Evolutionary conservation across 169 alveolate genomes (phyloP), one percentile per base, ranked within the genome.

Genomic region (Cryptosporidium sp.): DNA sequence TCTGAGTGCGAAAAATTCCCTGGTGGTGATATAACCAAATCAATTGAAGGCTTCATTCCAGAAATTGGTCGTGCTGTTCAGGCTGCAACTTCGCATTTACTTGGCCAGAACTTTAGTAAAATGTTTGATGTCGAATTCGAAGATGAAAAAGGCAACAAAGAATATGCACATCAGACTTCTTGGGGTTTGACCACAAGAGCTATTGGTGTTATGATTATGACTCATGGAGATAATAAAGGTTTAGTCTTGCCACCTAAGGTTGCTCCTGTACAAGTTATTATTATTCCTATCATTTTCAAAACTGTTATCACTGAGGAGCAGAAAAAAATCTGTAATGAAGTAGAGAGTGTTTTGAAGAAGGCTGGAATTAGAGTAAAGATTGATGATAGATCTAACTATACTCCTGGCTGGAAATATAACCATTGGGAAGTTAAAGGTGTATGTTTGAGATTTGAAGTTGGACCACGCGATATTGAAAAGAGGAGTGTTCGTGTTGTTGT

Each of bases 351-450:
- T 43, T 48, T 91, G 29, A 68, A 69, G 43, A 84, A 84, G 26
- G 91, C 84, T 8, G 94, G 93, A 37, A 70, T 92, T 59, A 86
- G 94, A n/a, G 93, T 62, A 21, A 62, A 74, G 70, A 69, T 92
- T 2, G 94, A 92, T 93, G 99, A 96, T 85, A 95, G 99, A 92
- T 96, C 93, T n/a, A 95, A 96, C 86, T 97, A 98, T 92, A 96
- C 98, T 9, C 99, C 99, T 45, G 99, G 99, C 26, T 99, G 98
- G 98, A 99, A 99, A 94, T 99, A 92, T 94, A 98, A 98, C 93
- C 98, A 98, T 93, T 98, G 99, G 99, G 99, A 99, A 93, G 95
- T 97, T 75, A 97, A 98, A 92, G 99, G 99, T 45, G 99, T 99
- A 69, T 99, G 99, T 41, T 91, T 98, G 65, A 95, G 99, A 86